These are phyloP conservation scores for Pichia sorboxylosa DNA, from an alignment of 1,139 yeast genomes.

Conservation along the genomic window DNA sequence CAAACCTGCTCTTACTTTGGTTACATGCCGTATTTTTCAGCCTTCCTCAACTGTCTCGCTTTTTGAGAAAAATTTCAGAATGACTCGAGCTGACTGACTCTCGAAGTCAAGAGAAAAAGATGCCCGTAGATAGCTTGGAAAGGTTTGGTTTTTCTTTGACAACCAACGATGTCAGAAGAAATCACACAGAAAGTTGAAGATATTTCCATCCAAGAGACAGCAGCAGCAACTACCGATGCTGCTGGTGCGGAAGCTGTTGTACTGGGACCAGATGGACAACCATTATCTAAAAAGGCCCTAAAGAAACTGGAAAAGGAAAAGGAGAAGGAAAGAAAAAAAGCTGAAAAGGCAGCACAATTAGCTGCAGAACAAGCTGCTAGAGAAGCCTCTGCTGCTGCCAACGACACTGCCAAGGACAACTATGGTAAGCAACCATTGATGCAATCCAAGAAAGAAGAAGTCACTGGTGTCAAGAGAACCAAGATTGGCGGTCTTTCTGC, in stretches of 20 bases:
- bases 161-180: conserved; percentile 18
- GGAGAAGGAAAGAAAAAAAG: conserved; percentile 87
- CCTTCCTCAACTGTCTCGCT: too few relatives aligned
- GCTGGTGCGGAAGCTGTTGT: conserved; percentile 4
- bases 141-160: background rate
- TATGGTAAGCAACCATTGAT: conserved; percentile 86
- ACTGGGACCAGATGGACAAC: conserved; percentile 66
- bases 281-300: conserved; percentile 87
- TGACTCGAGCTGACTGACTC: too few relatives aligned
- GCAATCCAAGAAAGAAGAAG: conserved; percentile 47
- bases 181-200: conserved; percentile 19
- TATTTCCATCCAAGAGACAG: conserved; percentile 3
- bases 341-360: conserved; percentile 80
- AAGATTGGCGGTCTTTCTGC: conserved; percentile 45
- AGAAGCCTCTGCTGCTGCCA: conserved; percentile 67
- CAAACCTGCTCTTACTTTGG: too few relatives aligned
- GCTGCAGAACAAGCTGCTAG: conserved; percentile 81
- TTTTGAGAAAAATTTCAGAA: too few relatives aligned
- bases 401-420: conserved; percentile 74
- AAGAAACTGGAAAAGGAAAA: conserved; percentile 89
- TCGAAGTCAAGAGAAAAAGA: too few relatives aligned
- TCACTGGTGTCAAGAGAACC: conserved; percentile 46
- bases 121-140: too few relatives aligned
- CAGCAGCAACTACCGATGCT: conserved; percentile 7
- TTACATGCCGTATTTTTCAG: too few relatives aligned